Percentiles rank a stretch among this genome's conserved stretches.
Conservation (phyloP, 768 basidiomycete genomes). For the Aureoboletus auriporus region DNA sequence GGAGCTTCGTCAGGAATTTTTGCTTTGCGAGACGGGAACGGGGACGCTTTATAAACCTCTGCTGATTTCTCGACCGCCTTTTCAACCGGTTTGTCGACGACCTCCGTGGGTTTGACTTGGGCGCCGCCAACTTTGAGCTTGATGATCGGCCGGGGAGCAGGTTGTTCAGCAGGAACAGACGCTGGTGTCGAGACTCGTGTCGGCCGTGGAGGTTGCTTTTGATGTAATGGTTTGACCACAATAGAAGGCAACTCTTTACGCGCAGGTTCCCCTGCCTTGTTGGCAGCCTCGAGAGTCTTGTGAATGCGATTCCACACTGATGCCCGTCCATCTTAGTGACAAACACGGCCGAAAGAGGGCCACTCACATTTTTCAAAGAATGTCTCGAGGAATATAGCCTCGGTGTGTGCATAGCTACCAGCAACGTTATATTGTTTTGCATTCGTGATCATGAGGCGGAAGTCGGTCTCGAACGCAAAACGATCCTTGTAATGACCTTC, state of each 20-base stretch:
- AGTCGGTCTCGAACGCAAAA: conserved; percentile 80
- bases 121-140: conserved; percentile 61
- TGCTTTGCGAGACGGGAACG: conserved; percentile 39
- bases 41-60: conserved; percentile 34
- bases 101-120: conserved; percentile 33
- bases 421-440: conserved; percentile 80
- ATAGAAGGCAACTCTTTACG: conserved; percentile 24
- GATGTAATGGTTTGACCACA: conserved; percentile 20
- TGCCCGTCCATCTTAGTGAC: conserved; percentile 4
- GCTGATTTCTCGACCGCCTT: conserved; percentile 24
- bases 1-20: conserved; percentile 48
- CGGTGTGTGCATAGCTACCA: conserved; percentile 68
- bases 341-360: conserved; percentile 1
- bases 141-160: conserved; percentile 52
- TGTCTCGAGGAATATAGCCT: conserved; percentile 69
- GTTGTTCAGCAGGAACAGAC: conserved; percentile 23
- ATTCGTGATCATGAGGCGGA: conserved; percentile 84
- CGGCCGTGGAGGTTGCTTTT: conserved; percentile 14
- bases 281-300: conserved; percentile 71
- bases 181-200: conserved; percentile 5
- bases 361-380: conserved; percentile 84
- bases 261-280: conserved; percentile 37
- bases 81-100: conserved; percentile 24
- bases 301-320: conserved; percentile 86
- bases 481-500: conserved; percentile 84